Evolutionary conservation across 257 asterid genomes (phyloP).

Genomic region (Lycium ferocissimum): DNA sequence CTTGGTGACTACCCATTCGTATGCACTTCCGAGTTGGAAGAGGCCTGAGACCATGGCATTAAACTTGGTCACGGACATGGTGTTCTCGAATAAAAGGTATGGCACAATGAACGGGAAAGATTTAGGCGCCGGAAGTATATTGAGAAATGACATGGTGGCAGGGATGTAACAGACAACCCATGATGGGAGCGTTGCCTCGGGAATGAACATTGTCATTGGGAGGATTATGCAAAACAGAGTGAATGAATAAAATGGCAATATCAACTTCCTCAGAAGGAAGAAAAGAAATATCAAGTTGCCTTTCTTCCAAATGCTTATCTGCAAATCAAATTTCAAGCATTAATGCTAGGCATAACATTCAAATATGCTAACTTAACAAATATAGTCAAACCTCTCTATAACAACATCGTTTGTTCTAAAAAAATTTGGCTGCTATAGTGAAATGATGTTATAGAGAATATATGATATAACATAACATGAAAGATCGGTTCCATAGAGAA

Average conservation of each 20-base stretch:
- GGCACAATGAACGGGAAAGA: conserved; percentile 95
- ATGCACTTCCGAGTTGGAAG: conserved; percentile 91
- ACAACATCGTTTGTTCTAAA: too few relatives aligned
- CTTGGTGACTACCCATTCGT: conserved; percentile 96
- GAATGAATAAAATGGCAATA: conserved; percentile 91
- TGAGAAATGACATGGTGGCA: conserved; percentile 77
- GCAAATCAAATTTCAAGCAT: conserved; percentile 34
- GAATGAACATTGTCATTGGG: conserved; percentile 93
- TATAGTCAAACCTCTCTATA: too few relatives aligned
- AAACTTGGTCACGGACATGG: conserved; percentile 96
- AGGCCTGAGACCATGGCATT: conserved; percentile 95
- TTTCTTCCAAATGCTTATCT: conserved; percentile 63
- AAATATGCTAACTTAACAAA: not conserved
- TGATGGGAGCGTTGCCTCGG: conserved; percentile 85
- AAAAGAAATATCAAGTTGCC: conserved; percentile 63
- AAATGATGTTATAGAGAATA: too few relatives aligned
- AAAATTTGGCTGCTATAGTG: too few relatives aligned
- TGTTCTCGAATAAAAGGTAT: conserved; percentile 85
- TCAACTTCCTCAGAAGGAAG: conserved; percentile 76
- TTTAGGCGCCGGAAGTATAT: conserved; percentile 83
- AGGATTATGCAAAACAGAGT: conserved; percentile 91
- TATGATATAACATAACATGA: too few relatives aligned
- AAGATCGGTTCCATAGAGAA: too few relatives aligned
- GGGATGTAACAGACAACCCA: conserved; percentile 97
- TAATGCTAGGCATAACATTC: not conserved